Conservation (phyloP, 2,329 filamentous ascomycete species). For the Sporothrix curviconia region DNA sequence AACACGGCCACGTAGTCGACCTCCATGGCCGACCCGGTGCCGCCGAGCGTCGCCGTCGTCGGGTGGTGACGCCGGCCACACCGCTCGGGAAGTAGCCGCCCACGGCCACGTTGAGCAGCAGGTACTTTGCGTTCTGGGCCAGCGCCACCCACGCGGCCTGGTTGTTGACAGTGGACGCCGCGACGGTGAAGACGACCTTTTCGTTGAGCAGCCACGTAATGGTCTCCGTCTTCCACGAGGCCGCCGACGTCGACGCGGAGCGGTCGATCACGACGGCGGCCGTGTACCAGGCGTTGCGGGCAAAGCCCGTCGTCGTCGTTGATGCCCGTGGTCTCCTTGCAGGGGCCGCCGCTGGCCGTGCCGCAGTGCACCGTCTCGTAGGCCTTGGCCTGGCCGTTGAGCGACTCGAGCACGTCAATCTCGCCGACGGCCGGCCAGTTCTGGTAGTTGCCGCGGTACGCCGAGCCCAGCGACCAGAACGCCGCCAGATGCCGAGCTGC, state of each 20-base stretch:
- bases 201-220: constrained; percentile 47
- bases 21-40: constrained; percentile 45
- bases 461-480: constrained; percentile 39
- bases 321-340: constrained; percentile 35
- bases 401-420: constrained; percentile 39
- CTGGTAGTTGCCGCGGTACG: constrained; percentile 31
- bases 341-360: constrained; percentile 32
- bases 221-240: constrained; percentile 41
- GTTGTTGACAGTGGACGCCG: constrained; percentile 39
- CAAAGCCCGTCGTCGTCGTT: constrained; percentile 20
- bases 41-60: constrained; percentile 38
- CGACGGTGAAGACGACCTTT: constrained; percentile 35
- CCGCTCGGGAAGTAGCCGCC: constrained; percentile 39
- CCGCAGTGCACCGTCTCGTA: constrained; percentile 39
- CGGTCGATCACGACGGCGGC: constrained; percentile 47
- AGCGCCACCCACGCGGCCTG: constrained; percentile 42
- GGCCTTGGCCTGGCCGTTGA: constrained; percentile 32
- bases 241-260: constrained; percentile 25
- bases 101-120: constrained; percentile 51
- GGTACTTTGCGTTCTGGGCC: constrained; percentile 43
- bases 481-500: constrained; percentile 39
- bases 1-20: constrained; percentile 44
- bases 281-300: constrained; percentile 34
- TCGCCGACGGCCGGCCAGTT: constrained; percentile 39
- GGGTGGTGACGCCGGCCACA: constrained; percentile 28